Conservation (phyloP, 768 basidiomycete genomes). For the Tremella mesenterica region DNA sequence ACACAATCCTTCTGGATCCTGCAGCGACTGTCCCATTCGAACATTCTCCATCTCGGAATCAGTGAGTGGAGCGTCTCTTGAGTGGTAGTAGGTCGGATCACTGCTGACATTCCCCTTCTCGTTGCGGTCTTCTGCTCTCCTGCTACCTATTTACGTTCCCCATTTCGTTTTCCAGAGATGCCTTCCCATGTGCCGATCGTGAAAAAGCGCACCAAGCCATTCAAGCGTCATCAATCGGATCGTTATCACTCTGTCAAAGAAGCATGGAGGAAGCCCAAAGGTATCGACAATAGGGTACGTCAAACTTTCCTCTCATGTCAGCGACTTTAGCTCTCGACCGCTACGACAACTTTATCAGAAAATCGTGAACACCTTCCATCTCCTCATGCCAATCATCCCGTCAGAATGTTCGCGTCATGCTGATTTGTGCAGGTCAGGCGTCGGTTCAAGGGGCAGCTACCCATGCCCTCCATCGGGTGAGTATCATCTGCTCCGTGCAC, state of each 20-base stretch:
- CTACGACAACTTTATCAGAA: not conserved
- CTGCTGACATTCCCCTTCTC: no score
- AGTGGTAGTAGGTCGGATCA: no score
- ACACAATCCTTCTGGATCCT: no score
- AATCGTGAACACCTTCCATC: not conserved
- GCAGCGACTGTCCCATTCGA: no score
- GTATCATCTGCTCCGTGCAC: not conserved
- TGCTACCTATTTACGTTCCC: no score
- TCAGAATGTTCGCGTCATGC: not conserved
- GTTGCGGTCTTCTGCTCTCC: no score
- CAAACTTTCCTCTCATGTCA: constrained; percentile 42
- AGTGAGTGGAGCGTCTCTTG: no score
- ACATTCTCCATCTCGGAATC: no score
- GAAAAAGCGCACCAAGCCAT: constrained; percentile 94
- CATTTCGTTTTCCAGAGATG: no score
- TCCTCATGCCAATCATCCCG: not conserved
- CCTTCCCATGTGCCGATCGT: constrained; percentile 56
- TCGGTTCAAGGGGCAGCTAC: constrained; percentile 70
- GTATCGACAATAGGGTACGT: constrained; percentile 98
- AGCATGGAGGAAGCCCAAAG: constrained; percentile 99
- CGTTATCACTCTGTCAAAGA: constrained; percentile 95
- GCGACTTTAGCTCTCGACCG: not conserved
- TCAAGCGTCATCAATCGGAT: constrained; percentile 99
- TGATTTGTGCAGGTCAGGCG: constrained; percentile 38
- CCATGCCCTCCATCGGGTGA: constrained; percentile 83